phyloP scores from a whole-genome alignment of 768 basidiomycete species.

The Lactarius indigo region DNA sequence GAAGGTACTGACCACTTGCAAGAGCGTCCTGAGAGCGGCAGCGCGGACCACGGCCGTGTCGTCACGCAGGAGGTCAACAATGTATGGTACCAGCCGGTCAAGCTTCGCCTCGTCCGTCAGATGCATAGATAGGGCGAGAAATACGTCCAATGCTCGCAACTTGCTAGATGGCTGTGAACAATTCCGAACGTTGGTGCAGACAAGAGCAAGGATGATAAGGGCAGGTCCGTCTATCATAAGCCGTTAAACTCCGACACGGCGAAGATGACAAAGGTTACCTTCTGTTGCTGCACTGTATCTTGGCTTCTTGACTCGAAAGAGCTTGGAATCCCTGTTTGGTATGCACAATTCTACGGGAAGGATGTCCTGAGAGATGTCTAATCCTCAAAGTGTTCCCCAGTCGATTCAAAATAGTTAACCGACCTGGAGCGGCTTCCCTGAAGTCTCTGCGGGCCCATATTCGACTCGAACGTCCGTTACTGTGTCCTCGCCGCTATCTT shows the following conservation, averaged over 20 bases:
- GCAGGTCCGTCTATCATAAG: conserved; percentile 77
- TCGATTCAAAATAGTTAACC: conserved; percentile 22
- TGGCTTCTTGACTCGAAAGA: conserved; percentile 31
- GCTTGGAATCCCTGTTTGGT: conserved; percentile 62
- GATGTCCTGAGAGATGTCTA: conserved; percentile 48
- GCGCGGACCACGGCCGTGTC: conserved; percentile 81
- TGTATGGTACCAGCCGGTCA: conserved; percentile 89
- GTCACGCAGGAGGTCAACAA: conserved; percentile 85
- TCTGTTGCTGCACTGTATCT: conserved; percentile 53
- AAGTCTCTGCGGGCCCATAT: conserved; percentile 43
- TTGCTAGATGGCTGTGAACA: conserved; percentile 84
- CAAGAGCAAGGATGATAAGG: conserved; percentile 79
- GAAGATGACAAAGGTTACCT: conserved; percentile 40
- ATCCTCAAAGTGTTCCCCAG: background rate
- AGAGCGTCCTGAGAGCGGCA: conserved; percentile 69
- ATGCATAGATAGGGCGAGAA: conserved; percentile 74
- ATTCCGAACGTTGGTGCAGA: conserved; percentile 87
- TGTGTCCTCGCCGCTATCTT: conserved; percentile 44
- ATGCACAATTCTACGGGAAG: conserved; percentile 72
- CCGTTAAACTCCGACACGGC: background rate
- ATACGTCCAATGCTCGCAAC: conserved; percentile 78
- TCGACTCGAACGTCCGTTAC: conserved; percentile 55
- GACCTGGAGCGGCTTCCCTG: conserved; percentile 61
- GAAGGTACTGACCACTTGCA: conserved; percentile 67
- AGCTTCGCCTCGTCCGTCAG: conserved; percentile 94